Evolutionary conservation across 768 basidiomycete species (phyloP), one percentile per base, ranked within the genome.

Genomic region (Hypholoma sublateritium): DNA sequence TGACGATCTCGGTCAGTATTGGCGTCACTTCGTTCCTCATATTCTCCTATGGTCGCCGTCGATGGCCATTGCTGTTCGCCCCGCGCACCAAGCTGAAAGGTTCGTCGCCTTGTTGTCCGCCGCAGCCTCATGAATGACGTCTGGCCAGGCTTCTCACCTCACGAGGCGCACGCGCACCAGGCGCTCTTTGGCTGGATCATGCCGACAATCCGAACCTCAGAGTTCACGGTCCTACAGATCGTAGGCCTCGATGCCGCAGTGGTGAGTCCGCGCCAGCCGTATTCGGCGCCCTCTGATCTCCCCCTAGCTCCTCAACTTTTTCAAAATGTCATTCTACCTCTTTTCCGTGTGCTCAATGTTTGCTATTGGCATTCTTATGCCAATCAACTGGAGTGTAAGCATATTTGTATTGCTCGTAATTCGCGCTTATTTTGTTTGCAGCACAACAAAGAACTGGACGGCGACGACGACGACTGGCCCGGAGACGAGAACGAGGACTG

Each of bases 221-320:
- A 99, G 68, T 95, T 92, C 59, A 90, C 93, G 0, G 86, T 99
- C 3, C 78, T 99, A 2, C 95, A 98, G 71, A 96, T 97, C 49
- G 96, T 99, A 12, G 96, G 96, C 0, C 75, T 99, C 41, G 96
- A 99, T 71, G 96, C 96, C 41, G 95, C 94, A 2, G 97, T 98
- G 64, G 93, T 94, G 67, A 65, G 92, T 79, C 13, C 13, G 7
- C 44, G 5, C 45, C 24, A 34, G 43, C 43, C 47, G 45, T n/a
- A 17, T n/a, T 44, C 19, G 16, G 17, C 14, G n/a, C 21, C 12
- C 42, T 35, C 36, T 54, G 28, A 36, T 41, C 47, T 2, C 47
- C 24, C 35, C 41, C 28, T 67, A 97, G 93, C 81, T 98, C 1
- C 81, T 99, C 42, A 93, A 88, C 62, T 98, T 99, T 74, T 90